Conservation (phyloP, 2,329 filamentous ascomycete species). For the Colletotrichum limetticola region DNA sequence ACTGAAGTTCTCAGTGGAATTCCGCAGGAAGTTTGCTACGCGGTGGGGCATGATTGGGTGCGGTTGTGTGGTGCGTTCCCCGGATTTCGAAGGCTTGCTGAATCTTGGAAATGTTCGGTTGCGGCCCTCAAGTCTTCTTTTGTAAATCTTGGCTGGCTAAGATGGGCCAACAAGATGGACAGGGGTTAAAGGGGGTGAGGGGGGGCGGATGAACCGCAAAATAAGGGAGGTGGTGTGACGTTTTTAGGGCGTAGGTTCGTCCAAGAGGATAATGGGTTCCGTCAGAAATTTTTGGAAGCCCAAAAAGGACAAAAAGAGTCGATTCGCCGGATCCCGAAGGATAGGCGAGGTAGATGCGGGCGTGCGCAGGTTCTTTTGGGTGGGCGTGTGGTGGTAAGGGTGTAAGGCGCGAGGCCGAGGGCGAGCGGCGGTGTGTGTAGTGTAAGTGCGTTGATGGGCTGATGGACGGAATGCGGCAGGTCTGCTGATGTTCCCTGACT, state of each 20-base stretch:
- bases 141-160: conserved; percentile 21
- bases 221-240: conserved; percentile 25
- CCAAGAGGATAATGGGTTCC: conserved; percentile 3
- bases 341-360: conserved; percentile 23
- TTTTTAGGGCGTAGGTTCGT: conserved; percentile 18
- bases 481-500: conserved; percentile 4
- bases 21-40: conserved; percentile 67
- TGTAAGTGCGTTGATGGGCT: conserved; percentile 11
- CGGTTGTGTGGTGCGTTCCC: conserved; percentile 8
- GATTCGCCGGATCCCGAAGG: conserved; percentile 32
- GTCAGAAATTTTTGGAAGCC: neutral
- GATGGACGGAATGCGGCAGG: neutral
- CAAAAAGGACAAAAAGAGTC: conserved; percentile 21
- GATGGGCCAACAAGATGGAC: conserved; percentile 32
- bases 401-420: neutral
- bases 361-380: neutral
- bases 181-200: conserved; percentile 3
- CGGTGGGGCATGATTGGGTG: conserved; percentile 63
- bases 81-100: conserved; percentile 19
- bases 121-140: conserved; percentile 20
- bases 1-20: conserved; percentile 59
- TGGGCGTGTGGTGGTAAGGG: conserved; percentile 1
- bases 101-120: conserved; percentile 3
- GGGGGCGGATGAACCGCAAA: conserved; percentile 11
- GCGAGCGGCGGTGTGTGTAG: neutral